These are phyloP conservation scores for Microbotryum violaceum DNA, from an alignment of 1,284 basidiomycete genomes.

Conservation along the genomic window DNA sequence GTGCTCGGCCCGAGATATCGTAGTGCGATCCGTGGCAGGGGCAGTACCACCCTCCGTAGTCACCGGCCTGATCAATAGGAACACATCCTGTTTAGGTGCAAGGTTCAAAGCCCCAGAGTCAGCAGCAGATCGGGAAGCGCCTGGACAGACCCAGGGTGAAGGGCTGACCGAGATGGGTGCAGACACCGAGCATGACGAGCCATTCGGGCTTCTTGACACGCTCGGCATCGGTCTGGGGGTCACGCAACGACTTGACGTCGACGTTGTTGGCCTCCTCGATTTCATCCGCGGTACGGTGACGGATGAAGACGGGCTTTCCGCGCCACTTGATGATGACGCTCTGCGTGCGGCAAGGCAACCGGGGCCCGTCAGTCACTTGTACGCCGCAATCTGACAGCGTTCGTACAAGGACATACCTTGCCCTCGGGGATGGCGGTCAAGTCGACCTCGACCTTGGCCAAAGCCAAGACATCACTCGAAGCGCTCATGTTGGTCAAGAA, in stretches of 20 bases:
- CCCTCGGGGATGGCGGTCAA: conserved; percentile 88
- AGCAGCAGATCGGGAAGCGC: not conserved
- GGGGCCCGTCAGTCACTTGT: conserved; percentile 20
- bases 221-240: conserved; percentile 83
- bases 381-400: not conserved
- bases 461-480: conserved; percentile 92
- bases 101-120: conserved; percentile 45
- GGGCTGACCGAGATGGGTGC: not conserved
- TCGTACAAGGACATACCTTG: conserved; percentile 47
- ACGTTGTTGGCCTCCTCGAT: conserved; percentile 83
- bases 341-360: conserved; percentile 6
- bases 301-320: conserved; percentile 98
- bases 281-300: conserved; percentile 87
- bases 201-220: conserved; percentile 94
- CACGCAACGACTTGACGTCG: conserved; percentile 81
- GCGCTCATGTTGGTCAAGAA: conserved; percentile 95
- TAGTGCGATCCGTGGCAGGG: conserved; percentile 95
- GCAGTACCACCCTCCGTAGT: conserved; percentile 83
- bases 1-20: conserved; percentile 58
- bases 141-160: not conserved
- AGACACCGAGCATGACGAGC: conserved; percentile 81
- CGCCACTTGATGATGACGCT: conserved; percentile 98
- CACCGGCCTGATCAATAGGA: conserved; percentile 66
- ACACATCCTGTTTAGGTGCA: conserved; percentile 99
- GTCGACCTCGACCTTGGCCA: conserved; percentile 97